These are phyloP conservation scores for Choiromyces venosus DNA, from an alignment of 495 filamentous ascomycete species.

Conservation along the genomic window DNA sequence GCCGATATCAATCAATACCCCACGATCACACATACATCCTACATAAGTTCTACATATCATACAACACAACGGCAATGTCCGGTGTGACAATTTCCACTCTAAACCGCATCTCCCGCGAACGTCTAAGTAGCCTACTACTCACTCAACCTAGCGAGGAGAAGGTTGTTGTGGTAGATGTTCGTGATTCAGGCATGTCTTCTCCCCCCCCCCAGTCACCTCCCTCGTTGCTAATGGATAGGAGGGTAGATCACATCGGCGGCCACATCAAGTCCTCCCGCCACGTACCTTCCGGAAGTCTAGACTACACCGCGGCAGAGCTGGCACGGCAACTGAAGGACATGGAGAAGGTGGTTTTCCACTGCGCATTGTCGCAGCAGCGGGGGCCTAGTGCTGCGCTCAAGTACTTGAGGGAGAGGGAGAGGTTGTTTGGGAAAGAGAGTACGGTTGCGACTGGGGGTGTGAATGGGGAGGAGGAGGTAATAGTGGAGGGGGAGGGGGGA, in stretches of 20 bases:
- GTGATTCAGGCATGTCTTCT: slow-evolving; percentile 60
- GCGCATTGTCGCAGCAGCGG: slow-evolving; percentile 84
- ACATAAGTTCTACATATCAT: no score
- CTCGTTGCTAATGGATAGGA: background rate
- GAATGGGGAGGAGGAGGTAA: slow-evolving; percentile 13
- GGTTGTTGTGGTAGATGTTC: slow-evolving; percentile 80
- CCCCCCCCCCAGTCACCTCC: background rate
- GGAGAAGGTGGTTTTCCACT: slow-evolving; percentile 88
- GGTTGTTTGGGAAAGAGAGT: slow-evolving; percentile 43
- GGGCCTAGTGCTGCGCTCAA: slow-evolving; percentile 64
- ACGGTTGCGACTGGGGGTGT: slow-evolving; percentile 20
- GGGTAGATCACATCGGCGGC: slow-evolving; percentile 78
- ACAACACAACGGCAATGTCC: slow-evolving; percentile 23
- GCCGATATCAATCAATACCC: background rate
- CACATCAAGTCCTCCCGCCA: slow-evolving; percentile 76
- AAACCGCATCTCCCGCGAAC: slow-evolving; percentile 34
- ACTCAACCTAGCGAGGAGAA: slow-evolving; percentile 39
- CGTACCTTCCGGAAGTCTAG: slow-evolving; percentile 66
- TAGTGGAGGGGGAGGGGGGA: slow-evolving; percentile 25
- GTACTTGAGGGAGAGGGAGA: slow-evolving; percentile 62
- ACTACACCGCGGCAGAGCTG: slow-evolving; percentile 72
- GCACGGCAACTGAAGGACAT: slow-evolving; percentile 71
- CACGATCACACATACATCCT: background rate
- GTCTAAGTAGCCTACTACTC: slow-evolving; percentile 33
- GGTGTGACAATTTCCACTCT: slow-evolving; percentile 15